Evolutionary conservation across 345 rosid species (phyloP), one percentile per base, ranked within the genome.

Genomic region (Pistacia atlantica): DNA sequence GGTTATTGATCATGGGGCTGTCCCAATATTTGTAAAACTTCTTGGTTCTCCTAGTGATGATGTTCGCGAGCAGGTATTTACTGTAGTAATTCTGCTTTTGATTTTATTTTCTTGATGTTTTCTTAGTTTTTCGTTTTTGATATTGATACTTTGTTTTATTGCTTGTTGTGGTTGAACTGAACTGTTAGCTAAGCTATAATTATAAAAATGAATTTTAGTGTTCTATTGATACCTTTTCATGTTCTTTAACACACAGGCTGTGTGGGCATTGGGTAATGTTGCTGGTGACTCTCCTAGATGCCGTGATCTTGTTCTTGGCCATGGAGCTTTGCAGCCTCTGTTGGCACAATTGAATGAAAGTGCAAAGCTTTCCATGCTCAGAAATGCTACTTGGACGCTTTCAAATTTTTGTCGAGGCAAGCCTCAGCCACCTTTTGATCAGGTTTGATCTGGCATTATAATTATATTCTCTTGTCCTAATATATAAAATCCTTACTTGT

Each of bases 301-400:
- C 67, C 93, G 97, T 64, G 97, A 93, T 80, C 85, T 89, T 61
- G 93, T 93, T 65, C 88, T 93, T 75, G 85, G 81, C 59, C 55
- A 76, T 54, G 90, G 87, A 67, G 97, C 92, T 69, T 77, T 93
- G 87, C 79, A 79, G 57, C 92, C 97, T 75, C 80, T 93, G 59
- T 77, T 93, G 75, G 76, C 90, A 31, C 93, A 89, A 62, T 81
- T 93, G 82, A 89, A 86, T 78, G 94, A 91, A 68, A 85, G 86
- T 76, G 87, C 94, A 38, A 93, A 87, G 70, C 89, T 89, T 74
- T 93, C 98, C 12, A 90, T 93, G 98, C 84, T 91, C 45, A 89
- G 92, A 79, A 93, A 93, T 84, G 93, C 97, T 78, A 93, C 98
- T 51, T 93, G 98, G 98, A 93, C 94, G 1, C 85, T 93, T 20